Conservation (phyloP, 805 yeast species). For the Hagleromyces aurorensis region DNA sequence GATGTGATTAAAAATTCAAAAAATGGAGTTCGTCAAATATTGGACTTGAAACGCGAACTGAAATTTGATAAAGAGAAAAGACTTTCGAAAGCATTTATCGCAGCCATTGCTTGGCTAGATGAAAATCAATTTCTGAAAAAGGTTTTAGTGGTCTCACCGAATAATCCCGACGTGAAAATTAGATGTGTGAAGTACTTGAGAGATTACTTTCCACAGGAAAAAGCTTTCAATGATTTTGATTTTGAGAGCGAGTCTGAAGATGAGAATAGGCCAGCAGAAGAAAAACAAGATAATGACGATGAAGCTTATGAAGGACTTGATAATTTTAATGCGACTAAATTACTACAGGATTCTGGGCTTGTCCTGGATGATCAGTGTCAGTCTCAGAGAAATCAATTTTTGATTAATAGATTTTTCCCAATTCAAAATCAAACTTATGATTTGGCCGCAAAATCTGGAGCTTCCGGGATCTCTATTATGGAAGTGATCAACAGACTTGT, state of each 20-base stretch:
- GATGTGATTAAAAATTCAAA: constrained; percentile 49
- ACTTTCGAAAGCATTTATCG: constrained; percentile 40
- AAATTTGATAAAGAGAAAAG: constrained; percentile 38
- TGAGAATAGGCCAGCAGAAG: constrained; percentile 25
- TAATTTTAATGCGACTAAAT: constrained; percentile 21
- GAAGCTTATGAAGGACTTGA: constrained; percentile 28
- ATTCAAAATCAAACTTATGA: constrained; percentile 56
- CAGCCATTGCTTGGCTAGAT: constrained; percentile 40
- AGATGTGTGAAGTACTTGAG: constrained; percentile 38
- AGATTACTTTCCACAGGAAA: constrained; percentile 33
- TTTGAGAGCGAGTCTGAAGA: constrained; percentile 21
- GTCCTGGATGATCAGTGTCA: constrained; percentile 17
- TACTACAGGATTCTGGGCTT: constrained; percentile 23
- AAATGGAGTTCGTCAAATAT: constrained; percentile 48
- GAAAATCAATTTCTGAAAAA: constrained; percentile 40
- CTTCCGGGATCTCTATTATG: constrained; percentile 52
- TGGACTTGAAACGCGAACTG: constrained; percentile 54
- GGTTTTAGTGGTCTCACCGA: constrained; percentile 43
- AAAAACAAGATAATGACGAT: constrained; percentile 24
- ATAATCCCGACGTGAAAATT: constrained; percentile 40
- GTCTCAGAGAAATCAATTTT: constrained; percentile 8
- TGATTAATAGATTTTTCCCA: constrained; percentile 52
- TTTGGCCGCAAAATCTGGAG: constrained; percentile 34
- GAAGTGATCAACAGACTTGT: constrained; percentile 41
- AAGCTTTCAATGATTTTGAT: constrained; percentile 17